A percentile compares a stretch with the other conserved stretches of the same genome.
Evolutionary conservation across 306 rosid species (phyloP).

Genomic region (Lotus japonicus): DNA sequence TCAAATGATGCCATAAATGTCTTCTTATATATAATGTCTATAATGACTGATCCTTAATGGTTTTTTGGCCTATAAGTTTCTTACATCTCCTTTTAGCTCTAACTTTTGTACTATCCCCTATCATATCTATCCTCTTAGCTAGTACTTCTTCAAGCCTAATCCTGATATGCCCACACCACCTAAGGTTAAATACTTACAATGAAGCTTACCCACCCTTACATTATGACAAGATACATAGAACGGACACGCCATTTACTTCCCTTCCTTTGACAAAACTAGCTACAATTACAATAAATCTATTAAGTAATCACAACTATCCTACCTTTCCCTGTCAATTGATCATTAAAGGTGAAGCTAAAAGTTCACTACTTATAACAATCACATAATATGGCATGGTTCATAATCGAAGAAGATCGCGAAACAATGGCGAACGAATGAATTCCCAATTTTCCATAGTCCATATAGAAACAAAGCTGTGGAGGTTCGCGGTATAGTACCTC

Average conservation of each 20-base stretch:
- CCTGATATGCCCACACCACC: background rate
- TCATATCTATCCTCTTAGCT: background rate
- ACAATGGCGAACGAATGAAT: background rate
- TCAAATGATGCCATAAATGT: background rate
- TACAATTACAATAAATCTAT: background rate
- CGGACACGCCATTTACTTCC: background rate
- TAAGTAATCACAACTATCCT: background rate
- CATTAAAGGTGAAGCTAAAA: background rate
- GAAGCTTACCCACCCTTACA: background rate
- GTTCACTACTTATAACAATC: background rate
- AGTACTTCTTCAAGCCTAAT: background rate
- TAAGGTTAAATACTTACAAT: background rate
- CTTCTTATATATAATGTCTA: background rate
- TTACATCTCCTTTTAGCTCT: background rate
- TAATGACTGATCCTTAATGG: background rate
- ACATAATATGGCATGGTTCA: background rate
- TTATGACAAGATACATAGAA: background rate
- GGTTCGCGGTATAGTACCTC: constrained; percentile 51
- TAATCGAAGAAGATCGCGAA: background rate
- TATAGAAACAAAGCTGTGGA: background rate
- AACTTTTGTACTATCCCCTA: background rate
- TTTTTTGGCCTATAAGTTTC: background rate
- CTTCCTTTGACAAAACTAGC: background rate
- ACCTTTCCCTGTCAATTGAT: background rate
- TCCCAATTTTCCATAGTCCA: background rate